A percentile compares a stretch with the other conserved stretches of the same genome.
phyloP scores from a whole-genome alignment of 169 alveolate species.

The Cryptosporidium ubiquitum region DNA sequence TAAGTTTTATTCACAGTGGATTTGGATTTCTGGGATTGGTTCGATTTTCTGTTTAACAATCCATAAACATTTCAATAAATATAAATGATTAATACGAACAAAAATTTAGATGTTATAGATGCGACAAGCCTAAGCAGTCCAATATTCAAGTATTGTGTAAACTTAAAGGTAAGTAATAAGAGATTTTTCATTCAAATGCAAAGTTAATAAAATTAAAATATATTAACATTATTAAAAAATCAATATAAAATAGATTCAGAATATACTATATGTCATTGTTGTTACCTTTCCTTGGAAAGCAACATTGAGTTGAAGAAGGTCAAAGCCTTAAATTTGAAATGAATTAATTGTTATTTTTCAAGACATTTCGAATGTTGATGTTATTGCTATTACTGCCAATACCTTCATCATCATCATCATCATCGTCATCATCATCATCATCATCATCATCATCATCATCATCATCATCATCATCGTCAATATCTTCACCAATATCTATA shows the following conservation, averaged over 20 bases:
- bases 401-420: not conserved
- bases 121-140: slow-evolving; percentile 71
- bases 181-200: not conserved
- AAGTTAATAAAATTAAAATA: not conserved
- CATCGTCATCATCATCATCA: slow-evolving; percentile 6
- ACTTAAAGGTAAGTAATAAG: slow-evolving; percentile 56
- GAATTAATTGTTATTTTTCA: not conserved
- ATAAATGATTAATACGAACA: not conserved
- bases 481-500: not conserved
- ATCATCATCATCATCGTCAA: not conserved
- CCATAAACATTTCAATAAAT: not conserved
- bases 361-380: no score
- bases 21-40: not conserved
- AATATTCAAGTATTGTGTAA: slow-evolving; percentile 54
- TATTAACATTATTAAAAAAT: not conserved
- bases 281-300: slow-evolving; percentile 52
- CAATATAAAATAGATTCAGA: slow-evolving; percentile 4
- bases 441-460: not conserved
- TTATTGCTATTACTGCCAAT: not conserved
- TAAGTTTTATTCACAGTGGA: not conserved
- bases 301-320: slow-evolving; percentile 21
- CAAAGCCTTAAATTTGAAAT: not conserved
- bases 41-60: no score
- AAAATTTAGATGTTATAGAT: slow-evolving; percentile 39
- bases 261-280: slow-evolving; percentile 59